Percentiles rank a stretch among this genome's conserved stretches.
Evolutionary conservation across 192 early-diverging fungal genomes (phyloP).

Genomic region (Geranomyces variabilis): DNA sequence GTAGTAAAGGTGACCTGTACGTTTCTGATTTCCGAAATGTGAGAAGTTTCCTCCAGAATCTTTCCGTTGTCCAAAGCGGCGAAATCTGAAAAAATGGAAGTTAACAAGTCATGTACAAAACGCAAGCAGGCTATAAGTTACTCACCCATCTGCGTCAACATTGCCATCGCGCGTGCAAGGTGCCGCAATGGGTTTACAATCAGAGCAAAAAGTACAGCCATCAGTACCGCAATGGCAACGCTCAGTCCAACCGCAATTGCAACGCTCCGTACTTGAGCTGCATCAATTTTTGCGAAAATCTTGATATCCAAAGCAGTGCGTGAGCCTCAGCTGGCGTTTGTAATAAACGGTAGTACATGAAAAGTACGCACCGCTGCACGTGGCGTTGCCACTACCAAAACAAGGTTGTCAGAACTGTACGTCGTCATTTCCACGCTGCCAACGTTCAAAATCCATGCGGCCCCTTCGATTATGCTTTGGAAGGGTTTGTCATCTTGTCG

Average conservation of each 20-base stretch:
- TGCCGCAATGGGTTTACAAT: background rate
- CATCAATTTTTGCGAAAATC: background rate
- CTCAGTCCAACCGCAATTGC: background rate
- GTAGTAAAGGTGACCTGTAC: background rate
- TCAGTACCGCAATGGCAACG: background rate
- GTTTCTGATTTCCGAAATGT: conserved; percentile 3
- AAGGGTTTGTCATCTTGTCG: too few relatives aligned
- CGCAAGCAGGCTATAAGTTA: too few relatives aligned
- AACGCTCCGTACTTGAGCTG: background rate
- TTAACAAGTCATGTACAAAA: too few relatives aligned
- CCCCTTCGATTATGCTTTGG: too few relatives aligned
- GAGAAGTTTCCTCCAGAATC: background rate
- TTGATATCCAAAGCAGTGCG: background rate
- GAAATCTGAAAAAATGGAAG: too few relatives aligned
- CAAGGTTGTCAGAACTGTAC: too few relatives aligned
- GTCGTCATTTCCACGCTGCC: too few relatives aligned
- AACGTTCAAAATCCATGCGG: too few relatives aligned
- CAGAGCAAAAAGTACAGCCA: conserved; percentile 2
- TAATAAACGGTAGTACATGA: background rate
- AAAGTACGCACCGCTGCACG: too few relatives aligned
- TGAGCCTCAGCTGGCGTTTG: background rate
- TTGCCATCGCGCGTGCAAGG: background rate
- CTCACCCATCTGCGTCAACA: conserved; percentile 20
- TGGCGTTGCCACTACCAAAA: too few relatives aligned
- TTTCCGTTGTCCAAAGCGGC: conserved; percentile 12